Evolutionary conservation across 2,329 filamentous ascomycete genomes (phyloP), one percentile per base, ranked within the genome.

Genomic region (Pyrenophora seminiperda): DNA sequence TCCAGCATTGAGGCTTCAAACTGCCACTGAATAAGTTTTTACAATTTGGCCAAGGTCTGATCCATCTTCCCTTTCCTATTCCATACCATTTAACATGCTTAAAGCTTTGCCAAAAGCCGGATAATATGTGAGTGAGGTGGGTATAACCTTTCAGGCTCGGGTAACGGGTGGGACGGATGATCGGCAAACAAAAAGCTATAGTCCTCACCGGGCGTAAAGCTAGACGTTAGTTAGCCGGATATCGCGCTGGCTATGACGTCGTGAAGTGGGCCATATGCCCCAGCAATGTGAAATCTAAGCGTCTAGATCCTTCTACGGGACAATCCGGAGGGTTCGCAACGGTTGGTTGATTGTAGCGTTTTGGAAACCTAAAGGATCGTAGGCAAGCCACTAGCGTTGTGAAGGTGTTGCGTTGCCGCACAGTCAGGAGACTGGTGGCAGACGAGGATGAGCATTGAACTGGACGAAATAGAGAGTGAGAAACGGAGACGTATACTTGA

Each of bases 241-340:
- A 33, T 17, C n/a, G 18, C 9, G 20, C 10, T 33, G 20, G 27
- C 17, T 41, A 27, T 51, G 48, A 51, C 48, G 48, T 51, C 38
- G 43, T 47, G 13, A 6, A 41, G 38, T 22, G 38, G 32, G 11
- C 14, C 43, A 18, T 22, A 20, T 41, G 17, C 43, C 18, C 37
- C 20, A 27, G 18, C 15, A 22, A 27, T 15, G 19, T 24, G 11
- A 18, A 17, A 27, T 31, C 48, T 40, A 33, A 38, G 37, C 22
- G 13, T 15, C 31, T 30, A 30, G 22, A 18, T 34, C n/a, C 36
- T 29, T 38, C 5, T 17, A 22, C 38, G 38, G 33, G 7, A 13
- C 20, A 33, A 33, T 4, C 33, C 40, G 34, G 44, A 9, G 24
- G 17, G 32, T 18, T 39, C 14, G 19, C n/a, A 33, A 18, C 17